Evolutionary conservation across 176 grass and related monocot species (phyloP).

Genomic region (Avena insularis): DNA sequence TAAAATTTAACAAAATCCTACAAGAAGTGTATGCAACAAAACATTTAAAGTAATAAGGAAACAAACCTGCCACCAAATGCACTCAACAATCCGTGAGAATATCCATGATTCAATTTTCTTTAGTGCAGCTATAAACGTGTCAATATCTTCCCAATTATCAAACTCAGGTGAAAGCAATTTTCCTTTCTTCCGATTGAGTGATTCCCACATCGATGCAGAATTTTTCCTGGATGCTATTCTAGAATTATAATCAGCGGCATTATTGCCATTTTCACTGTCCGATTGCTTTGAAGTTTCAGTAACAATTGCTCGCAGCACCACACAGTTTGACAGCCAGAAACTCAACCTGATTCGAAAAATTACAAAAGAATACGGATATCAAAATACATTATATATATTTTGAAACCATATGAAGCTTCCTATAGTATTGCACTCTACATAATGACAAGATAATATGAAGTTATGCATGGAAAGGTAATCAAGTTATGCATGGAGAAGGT

Average conservation of each 20-base stretch:
- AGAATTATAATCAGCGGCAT: slow-evolving; percentile 43
- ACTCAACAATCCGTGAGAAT: slow-evolving; percentile 84
- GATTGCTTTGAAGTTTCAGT: slow-evolving; percentile 66
- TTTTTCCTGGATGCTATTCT: slow-evolving; percentile 59
- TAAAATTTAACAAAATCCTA: slow-evolving; percentile 19
- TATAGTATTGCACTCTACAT: slow-evolving; percentile 19
- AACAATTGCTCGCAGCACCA: slow-evolving; percentile 83
- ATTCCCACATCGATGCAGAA: slow-evolving; percentile 86
- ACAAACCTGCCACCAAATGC: slow-evolving; percentile 97
- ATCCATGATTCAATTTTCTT: slow-evolving; percentile 96
- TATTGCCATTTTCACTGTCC: slow-evolving; percentile 39
- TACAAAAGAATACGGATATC: slow-evolving; percentile 38
- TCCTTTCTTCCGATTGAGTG: slow-evolving; percentile 81
- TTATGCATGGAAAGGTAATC: not conserved
- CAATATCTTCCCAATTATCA: slow-evolving; percentile 83
- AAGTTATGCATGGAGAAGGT: slow-evolving; percentile 3
- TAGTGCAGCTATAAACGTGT: slow-evolving; percentile 83
- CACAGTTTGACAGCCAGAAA: slow-evolving; percentile 92
- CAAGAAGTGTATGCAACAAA: slow-evolving; percentile 31
- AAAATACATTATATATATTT: slow-evolving; percentile 9
- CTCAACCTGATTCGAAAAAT: slow-evolving; percentile 73
- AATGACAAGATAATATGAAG: slow-evolving; percentile 16
- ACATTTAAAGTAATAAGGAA: slow-evolving; percentile 8
- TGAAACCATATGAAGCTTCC: slow-evolving; percentile 1
- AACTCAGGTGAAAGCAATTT: slow-evolving; percentile 77